A percentile compares a stretch with the other conserved stretches of the same genome.
Evolutionary conservation across 352 stramenopile species (phyloP).

Genomic region (Aphanomyces invadans): DNA sequence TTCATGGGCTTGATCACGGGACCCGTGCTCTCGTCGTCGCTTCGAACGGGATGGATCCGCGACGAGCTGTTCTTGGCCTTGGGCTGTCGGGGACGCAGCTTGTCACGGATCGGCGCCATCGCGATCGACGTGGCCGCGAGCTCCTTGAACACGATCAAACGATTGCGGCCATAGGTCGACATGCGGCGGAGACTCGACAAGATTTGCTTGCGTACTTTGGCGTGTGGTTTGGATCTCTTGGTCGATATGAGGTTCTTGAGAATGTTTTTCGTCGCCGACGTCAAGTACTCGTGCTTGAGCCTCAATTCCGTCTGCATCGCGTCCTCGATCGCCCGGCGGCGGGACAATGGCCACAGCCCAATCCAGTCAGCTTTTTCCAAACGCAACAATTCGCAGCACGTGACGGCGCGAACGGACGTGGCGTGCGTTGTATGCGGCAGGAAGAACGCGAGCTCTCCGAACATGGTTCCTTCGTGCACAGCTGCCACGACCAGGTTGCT

Average conservation of each 20-base stretch:
- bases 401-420: conserved; percentile 52
- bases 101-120: background rate
- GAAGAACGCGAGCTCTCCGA: conserved; percentile 72
- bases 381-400: conserved; percentile 52
- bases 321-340: conserved; percentile 2
- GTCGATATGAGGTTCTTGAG: background rate
- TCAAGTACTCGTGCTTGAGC: background rate
- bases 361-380: conserved; percentile 30
- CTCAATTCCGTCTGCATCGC: background rate
- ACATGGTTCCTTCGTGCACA: conserved; percentile 46
- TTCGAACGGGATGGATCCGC: background rate
- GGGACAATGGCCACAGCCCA: conserved; percentile 1
- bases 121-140: background rate
- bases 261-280: background rate
- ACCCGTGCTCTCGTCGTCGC: background rate
- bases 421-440: conserved; percentile 48
- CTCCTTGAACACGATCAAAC: background rate
- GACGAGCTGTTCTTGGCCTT: background rate
- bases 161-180: conserved; percentile 9
- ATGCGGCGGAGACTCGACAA: conserved; percentile 12
- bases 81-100: background rate
- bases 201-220: conserved; percentile 18
- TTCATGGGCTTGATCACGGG: background rate
- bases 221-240: background rate
- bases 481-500: conserved; percentile 39